Conservation (phyloP, 441 rosid species). For the Lepidium campestre region DNA sequence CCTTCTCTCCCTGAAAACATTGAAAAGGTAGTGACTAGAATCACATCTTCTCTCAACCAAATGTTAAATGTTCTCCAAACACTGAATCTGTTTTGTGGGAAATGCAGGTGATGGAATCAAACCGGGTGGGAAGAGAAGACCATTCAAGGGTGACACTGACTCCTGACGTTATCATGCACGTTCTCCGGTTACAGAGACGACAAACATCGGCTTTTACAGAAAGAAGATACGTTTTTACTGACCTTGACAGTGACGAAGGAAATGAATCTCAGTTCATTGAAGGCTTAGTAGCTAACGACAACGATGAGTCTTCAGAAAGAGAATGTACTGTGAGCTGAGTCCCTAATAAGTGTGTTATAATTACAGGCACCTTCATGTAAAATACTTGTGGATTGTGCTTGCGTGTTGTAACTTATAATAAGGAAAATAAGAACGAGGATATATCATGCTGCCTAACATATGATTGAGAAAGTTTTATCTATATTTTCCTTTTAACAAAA, state of each 20-base stretch:
- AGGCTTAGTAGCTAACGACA: slow-evolving; percentile 1
- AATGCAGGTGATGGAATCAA: slow-evolving; percentile 58
- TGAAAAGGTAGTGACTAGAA: slow-evolving; percentile 38
- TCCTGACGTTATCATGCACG: slow-evolving; percentile 63
- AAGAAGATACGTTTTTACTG: slow-evolving; percentile 39
- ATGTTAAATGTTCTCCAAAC: not conserved
- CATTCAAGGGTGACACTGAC: slow-evolving; percentile 40
- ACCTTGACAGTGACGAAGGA: slow-evolving; percentile 40
- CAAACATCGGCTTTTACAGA: slow-evolving; percentile 45
- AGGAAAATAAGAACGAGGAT: not conserved
- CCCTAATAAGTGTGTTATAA: not conserved
- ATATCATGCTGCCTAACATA: slow-evolving; percentile 9
- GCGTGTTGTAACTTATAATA: slow-evolving; percentile 7
- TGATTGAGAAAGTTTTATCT: too few species aligned
- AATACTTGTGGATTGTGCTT: slow-evolving; percentile 4
- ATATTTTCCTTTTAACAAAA: too few species aligned
- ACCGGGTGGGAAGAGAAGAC: slow-evolving; percentile 50
- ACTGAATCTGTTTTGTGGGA: slow-evolving; percentile 9
- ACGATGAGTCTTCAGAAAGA: slow-evolving; percentile 32
- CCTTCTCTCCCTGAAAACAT: slow-evolving; percentile 41
- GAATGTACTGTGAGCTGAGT: slow-evolving; percentile 54
- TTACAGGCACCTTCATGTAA: not conserved
- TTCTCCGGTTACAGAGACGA: slow-evolving; percentile 58
- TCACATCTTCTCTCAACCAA: not conserved
- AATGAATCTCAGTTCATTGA: slow-evolving; percentile 27